Percentiles rank a stretch among this genome's conserved stretches.
These are phyloP conservation scores for Boletus reticuloceps DNA, from an alignment of 768 basidiomycete species.

Conservation along the genomic window DNA sequence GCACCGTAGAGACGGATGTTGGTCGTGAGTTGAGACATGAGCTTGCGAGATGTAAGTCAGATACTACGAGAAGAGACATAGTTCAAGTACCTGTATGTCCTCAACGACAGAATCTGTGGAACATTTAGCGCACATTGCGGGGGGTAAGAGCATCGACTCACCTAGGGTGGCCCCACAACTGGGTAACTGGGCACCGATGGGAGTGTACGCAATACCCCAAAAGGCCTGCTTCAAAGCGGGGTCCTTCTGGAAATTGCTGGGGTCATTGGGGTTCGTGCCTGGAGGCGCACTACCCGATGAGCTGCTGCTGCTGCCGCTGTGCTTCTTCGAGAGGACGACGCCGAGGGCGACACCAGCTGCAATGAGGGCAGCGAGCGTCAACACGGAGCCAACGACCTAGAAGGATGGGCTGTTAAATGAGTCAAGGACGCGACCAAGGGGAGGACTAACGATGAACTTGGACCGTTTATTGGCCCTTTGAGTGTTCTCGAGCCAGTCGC, in stretches of 20 bases:
- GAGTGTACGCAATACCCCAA: conserved; percentile 88
- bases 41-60: conserved; percentile 36
- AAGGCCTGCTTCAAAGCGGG: conserved; percentile 67
- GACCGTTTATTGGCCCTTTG: conserved; percentile 39
- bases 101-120: conserved; percentile 52
- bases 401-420: neutral
- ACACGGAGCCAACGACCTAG: conserved; percentile 52
- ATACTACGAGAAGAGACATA: neutral
- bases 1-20: conserved; percentile 83
- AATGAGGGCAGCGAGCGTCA: conserved; percentile 50
- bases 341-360: conserved; percentile 63
- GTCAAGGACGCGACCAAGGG: neutral
- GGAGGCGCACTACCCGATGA: conserved; percentile 13
- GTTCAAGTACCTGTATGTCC: conserved; percentile 63
- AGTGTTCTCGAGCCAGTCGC: conserved; percentile 41
- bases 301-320: conserved; percentile 32
- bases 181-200: conserved; percentile 67
- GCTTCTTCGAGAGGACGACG: conserved; percentile 58
- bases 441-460: conserved; percentile 54
- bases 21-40: conserved; percentile 83
- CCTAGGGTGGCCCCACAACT: conserved; percentile 56
- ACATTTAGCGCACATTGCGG: neutral
- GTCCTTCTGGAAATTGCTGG: conserved; percentile 75
- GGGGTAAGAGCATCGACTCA: conserved; percentile 16
- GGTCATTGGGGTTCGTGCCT: conserved; percentile 57